Evolutionary conservation across 371 early-diverging fungal species (phyloP), one percentile per base, ranked within the genome.

Genomic region (Mycotypha africana): DNA sequence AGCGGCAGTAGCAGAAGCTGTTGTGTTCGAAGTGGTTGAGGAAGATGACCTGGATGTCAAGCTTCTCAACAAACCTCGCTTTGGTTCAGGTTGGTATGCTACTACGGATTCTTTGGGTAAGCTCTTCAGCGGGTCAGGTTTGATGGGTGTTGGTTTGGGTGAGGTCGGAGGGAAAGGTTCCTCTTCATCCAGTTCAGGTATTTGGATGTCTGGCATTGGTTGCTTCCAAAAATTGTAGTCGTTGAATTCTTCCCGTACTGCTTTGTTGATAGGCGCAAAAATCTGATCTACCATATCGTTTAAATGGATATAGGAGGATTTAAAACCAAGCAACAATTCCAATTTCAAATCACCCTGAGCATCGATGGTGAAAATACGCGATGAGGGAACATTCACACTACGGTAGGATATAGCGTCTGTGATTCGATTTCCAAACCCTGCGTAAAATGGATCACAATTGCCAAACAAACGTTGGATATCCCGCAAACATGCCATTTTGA

Each of bases 341-440:
- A 95, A 67, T 64, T 88, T 87, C 33, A 99, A 68, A 51, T 94
- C 90, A 15, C 99, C 98, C 4, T 82, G 70, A 2, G 91, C 79
- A 64, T 98, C 93, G 44, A 99, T 94, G 10, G 97, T 97, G 63
- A 97, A 99, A 33, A 99, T 99, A 23, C 92, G 82, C 12, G 92
- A 89, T 0, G 84, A 73, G 3, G 98, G 97, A 4, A 99, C 88
- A 58, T 92, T 85, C 31, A 99, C 93, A 39, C 86, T 83, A 47
- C 96, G 88, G 63, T 99, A 99, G 0, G 96, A 91, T 25, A 95
- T 78, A 10, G 97, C 95, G 30, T 85, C 87, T 20, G 92, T 93
- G 38, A 91, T 86, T 39, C 92, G 86, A 58, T 99, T 99, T 19
- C 99, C 99, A 66, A 99, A 99, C 0, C 99, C 99, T 8, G 98